A percentile compares a stretch with the other conserved stretches of the same genome.
Evolutionary conservation across 2,329 filamentous ascomycete species (phyloP).

Genomic region (Plectosphaerella plurivora): DNA sequence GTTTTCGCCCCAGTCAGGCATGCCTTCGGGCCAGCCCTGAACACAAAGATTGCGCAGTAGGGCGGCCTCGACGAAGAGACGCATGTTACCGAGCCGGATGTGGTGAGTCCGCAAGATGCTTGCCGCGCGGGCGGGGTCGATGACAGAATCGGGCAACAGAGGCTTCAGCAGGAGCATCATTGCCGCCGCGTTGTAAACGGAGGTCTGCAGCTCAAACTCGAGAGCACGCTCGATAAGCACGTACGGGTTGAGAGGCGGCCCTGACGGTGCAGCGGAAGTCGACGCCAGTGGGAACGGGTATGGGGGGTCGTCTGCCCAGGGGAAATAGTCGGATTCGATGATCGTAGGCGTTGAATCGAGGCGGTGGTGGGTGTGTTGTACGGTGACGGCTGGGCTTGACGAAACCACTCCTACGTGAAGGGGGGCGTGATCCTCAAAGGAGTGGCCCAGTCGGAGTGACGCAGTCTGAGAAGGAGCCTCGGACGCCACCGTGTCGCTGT

Average conservation of each 20-base stretch:
- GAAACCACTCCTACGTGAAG: slow-evolving; percentile 9
- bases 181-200: slow-evolving; percentile 54
- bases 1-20: slow-evolving; percentile 48
- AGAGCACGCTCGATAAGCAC: slow-evolving; percentile 48
- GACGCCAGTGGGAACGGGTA: slow-evolving; percentile 43
- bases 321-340: slow-evolving; percentile 55
- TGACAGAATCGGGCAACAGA: slow-evolving; percentile 48
- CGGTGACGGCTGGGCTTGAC: slow-evolving; percentile 19
- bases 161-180: slow-evolving; percentile 58
- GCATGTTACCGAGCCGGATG: slow-evolving; percentile 53
- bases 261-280: slow-evolving; percentile 1
- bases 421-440: slow-evolving; percentile 9
- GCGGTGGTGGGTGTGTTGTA: slow-evolving; percentile 23
- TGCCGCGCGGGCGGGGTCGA: slow-evolving; percentile 50
- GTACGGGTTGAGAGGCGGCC: slow-evolving; percentile 49
- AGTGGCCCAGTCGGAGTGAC: neutral
- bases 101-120: slow-evolving; percentile 58
- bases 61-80: slow-evolving; percentile 56
- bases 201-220: slow-evolving; percentile 50
- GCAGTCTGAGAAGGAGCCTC: slow-evolving; percentile 16
- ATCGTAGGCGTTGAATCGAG: slow-evolving; percentile 33
- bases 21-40: slow-evolving; percentile 47
- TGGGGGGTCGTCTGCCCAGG: slow-evolving; percentile 51
- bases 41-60: slow-evolving; percentile 58
- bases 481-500: slow-evolving; percentile 21